Evolutionary conservation across 1,139 yeast genomes (phyloP), one percentile per base, ranked within the genome.

Genomic region (Kluyveromyces sp.): DNA sequence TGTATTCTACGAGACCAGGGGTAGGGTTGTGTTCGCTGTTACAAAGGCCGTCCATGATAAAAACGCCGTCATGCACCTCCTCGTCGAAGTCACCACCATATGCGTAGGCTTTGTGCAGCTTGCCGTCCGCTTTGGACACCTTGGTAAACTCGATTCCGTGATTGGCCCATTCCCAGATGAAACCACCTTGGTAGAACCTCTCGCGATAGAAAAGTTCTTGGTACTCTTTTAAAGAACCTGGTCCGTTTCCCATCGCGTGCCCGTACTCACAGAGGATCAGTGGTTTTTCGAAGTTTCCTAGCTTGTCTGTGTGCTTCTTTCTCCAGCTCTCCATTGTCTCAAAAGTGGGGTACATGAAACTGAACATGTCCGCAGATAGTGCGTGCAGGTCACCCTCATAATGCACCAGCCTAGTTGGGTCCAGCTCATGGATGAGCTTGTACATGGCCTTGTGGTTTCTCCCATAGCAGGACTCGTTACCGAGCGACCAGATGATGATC

Each of bases 121-220:
- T 36, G 12, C 39, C 39, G 13, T 15, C 31, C 4, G 13, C 15
- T 8, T 13, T 36, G 16, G 33, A 15, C n/a, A 25, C 33, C 13
- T 25, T 18, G 16, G 26, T 33, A 15, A 36, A 36, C 16, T 36
- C 39, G 18, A 36, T 36, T 4, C 39, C 39, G 33, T 36, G 39
- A 36, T 36, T 36, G 8, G 39, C 39, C 39, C 39, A 36, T 36
- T 36, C 39, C 39, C 39, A 36, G 33, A 36, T 36, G 22, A 36
- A 36, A 15, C 39, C 39, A 36, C 39, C 39, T 17, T 36, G 39
- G 33, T 25, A 36, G 12, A 36, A 36, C 13, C n/a, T 26, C 19
- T 36, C 33, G 15, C 18, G 16, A 18, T 36, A 36, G 22, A 36
- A 36, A n/a, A 36, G 13, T 20, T 36, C 39, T 28, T 36, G 39